These are phyloP conservation scores for Aspergillus sclerotialis DNA, from an alignment of 2,329 filamentous ascomycete genomes.

Conservation along the genomic window DNA sequence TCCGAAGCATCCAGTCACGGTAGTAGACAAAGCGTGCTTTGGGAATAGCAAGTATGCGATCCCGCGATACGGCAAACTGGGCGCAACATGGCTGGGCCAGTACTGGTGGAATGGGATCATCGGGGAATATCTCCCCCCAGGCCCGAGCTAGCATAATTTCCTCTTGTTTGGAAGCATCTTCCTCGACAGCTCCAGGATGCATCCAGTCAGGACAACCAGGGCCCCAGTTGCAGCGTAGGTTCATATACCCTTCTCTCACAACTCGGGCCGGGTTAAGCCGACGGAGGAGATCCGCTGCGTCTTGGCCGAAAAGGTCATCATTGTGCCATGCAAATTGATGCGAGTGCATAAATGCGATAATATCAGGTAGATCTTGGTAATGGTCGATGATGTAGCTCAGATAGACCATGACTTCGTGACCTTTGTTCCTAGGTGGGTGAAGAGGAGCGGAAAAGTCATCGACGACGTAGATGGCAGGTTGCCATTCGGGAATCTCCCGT, in stretches of 20 bases:
- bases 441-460: constrained; percentile 45
- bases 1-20: constrained; percentile 56
- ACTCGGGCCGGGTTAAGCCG: constrained; percentile 48
- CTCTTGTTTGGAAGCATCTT: constrained; percentile 40
- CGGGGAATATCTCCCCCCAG: constrained; percentile 43
- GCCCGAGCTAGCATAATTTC: constrained; percentile 39
- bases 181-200: constrained; percentile 37
- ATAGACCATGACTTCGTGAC: constrained; percentile 57
- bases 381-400: constrained; percentile 58
- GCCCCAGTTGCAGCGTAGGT: constrained; percentile 52
- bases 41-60: constrained; percentile 49
- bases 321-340: constrained; percentile 55
- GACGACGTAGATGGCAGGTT: constrained; percentile 44
- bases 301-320: constrained; percentile 45
- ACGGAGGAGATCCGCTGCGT: constrained; percentile 45
- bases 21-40: constrained; percentile 49
- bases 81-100: constrained; percentile 58
- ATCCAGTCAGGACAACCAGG: constrained; percentile 56
- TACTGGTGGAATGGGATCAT: constrained; percentile 38
- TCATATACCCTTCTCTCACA: constrained; percentile 50
- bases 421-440: constrained; percentile 53
- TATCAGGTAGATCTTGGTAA: constrained; percentile 53
- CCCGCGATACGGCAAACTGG: constrained; percentile 55
- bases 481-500: constrained; percentile 43
- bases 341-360: constrained; percentile 55